phyloP scores from a whole-genome alignment of 768 basidiomycete genomes.

The Suillus lakei region DNA sequence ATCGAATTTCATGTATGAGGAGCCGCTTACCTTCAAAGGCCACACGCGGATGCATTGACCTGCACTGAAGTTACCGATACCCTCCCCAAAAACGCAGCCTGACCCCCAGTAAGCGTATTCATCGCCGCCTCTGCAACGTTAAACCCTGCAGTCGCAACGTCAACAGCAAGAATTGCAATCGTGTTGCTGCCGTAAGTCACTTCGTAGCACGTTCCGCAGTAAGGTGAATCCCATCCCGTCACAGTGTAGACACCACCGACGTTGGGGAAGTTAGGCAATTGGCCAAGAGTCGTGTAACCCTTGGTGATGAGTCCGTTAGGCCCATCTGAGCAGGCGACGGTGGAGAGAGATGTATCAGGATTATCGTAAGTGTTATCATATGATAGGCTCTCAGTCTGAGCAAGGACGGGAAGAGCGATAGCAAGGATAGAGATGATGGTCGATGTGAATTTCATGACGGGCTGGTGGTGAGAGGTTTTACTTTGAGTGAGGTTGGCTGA shows the following conservation, averaged over 20 bases:
- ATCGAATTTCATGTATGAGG: not conserved
- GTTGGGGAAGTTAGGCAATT: slow-evolving; percentile 35
- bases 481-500: not conserved
- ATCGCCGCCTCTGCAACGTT: slow-evolving; percentile 58
- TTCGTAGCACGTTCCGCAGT: slow-evolving; percentile 39
- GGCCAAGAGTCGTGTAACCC: slow-evolving; percentile 38
- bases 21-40: slow-evolving; percentile 23
- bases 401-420: slow-evolving; percentile 22
- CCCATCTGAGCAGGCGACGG: slow-evolving; percentile 40
- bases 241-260: slow-evolving; percentile 40
- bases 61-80: slow-evolving; percentile 48
- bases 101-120: slow-evolving; percentile 53
- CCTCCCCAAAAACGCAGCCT: slow-evolving; percentile 52
- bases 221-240: slow-evolving; percentile 30
- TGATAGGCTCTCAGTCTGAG: slow-evolving; percentile 24
- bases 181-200: slow-evolving; percentile 30
- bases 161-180: slow-evolving; percentile 34
- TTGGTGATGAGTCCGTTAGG: slow-evolving; percentile 32
- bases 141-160: slow-evolving; percentile 39
- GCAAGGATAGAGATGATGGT: slow-evolving; percentile 15
- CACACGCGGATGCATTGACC: slow-evolving; percentile 54
- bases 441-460: slow-evolving; percentile 31
- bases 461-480: not conserved
- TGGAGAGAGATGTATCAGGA: slow-evolving; percentile 16
- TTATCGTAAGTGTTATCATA: slow-evolving; percentile 39